Evolutionary conservation across 768 basidiomycete species (phyloP), one percentile per base, ranked within the genome.

Genomic region (Xerocomellus intermedius): DNA sequence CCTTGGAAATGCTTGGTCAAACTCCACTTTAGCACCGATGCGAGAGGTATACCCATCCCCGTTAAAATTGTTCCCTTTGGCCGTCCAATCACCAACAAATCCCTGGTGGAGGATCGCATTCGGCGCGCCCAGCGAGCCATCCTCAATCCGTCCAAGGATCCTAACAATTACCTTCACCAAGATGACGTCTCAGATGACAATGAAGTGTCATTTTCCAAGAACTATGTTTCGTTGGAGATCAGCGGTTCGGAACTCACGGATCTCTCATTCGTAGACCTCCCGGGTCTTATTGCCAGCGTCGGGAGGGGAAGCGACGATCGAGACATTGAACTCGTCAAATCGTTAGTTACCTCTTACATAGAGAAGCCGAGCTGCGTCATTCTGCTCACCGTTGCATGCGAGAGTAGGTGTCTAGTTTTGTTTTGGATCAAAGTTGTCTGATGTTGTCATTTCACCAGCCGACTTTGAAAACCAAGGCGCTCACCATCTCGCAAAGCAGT

Each of bases 391-490:
- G 83, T 90, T 0, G 79, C 87, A 0, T 70, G 69, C 33, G 70
- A 70, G 32, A 70, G 69, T 69, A 47, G 1, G 64, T 54, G 0
- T 38, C 17, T 9, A 13, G 1, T 39, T 37, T 46, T 26, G 14
- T 46, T 46, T 26, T 10, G 16, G 69, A 0, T 67, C 33, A 19
- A 21, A 10, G 3, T 5, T 74, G 0, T 83, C 84, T 58, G 82
- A 60, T 16, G 8, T 24, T 4, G 22, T 35, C 42, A 80, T 58
- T 19, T 67, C 67, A 46, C 17, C 78, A 91, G 90, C 87, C 48
- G 88, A 92, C 57, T 88, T 87, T 19, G 86, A 91, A 60, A 92
- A 89, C 41, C 89, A 91, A 65, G 85, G 84, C 0, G 89, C 89
- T 0, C 83, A 86, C 54, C 73, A 79, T n/a, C 71, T 91, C 0